Conservation (phyloP, 768 basidiomycete genomes). For the Hydnomerulius pinastri region DNA sequence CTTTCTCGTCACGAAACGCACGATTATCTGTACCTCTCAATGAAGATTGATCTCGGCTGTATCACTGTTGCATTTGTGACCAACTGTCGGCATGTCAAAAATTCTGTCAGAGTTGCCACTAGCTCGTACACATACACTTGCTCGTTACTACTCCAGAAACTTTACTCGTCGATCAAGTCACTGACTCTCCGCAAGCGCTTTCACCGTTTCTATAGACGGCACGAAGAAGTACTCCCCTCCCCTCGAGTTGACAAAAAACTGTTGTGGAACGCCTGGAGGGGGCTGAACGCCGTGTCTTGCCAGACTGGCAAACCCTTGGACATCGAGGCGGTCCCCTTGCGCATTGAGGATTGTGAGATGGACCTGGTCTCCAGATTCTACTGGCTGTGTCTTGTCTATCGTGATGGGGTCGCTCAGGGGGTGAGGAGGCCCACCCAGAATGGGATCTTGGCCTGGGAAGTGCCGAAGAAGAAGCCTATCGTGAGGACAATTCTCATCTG, state of each 20-base stretch:
- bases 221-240: slow-evolving; percentile 59
- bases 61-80: too few species aligned
- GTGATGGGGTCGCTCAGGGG: background rate
- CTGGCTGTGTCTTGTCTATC: background rate
- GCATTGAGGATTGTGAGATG: background rate
- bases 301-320: slow-evolving; percentile 2
- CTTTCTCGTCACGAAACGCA: slow-evolving; percentile 8
- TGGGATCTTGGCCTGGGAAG: slow-evolving; percentile 27
- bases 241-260: slow-evolving; percentile 42
- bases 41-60: too few species aligned
- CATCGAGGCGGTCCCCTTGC: background rate
- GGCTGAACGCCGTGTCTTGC: background rate
- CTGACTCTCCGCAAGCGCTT: too few species aligned
- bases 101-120: too few species aligned
- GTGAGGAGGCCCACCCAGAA: slow-evolving; percentile 17
- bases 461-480: background rate
- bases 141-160: too few species aligned
- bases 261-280: slow-evolving; percentile 1
- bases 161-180: too few species aligned
- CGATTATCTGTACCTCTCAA: too few species aligned
- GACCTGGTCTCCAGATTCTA: background rate
- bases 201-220: slow-evolving; percentile 38
- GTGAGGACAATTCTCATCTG: background rate
- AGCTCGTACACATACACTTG: background rate
- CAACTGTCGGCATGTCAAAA: too few species aligned